These are phyloP conservation scores for Melastoma candidum DNA, from an alignment of 441 rosid species.

Conservation along the genomic window DNA sequence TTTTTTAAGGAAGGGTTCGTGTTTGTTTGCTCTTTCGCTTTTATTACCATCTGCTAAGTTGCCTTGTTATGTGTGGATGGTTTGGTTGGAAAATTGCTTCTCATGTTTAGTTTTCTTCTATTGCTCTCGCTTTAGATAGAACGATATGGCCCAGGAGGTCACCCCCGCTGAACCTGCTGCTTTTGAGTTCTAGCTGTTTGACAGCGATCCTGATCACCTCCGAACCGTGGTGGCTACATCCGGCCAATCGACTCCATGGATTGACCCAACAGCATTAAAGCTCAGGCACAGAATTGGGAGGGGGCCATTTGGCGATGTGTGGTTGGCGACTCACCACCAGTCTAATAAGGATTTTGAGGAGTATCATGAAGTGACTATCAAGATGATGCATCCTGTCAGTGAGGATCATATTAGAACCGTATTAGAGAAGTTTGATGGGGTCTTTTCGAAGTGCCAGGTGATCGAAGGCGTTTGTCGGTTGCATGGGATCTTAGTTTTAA, in stretches of 20 bases:
- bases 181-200: constrained; percentile 64
- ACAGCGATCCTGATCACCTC: constrained; percentile 45
- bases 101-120: no score
- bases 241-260: constrained; percentile 42
- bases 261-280: constrained; percentile 53
- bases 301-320: constrained; percentile 88
- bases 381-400: constrained; percentile 59
- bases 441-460: constrained; percentile 47
- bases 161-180: constrained; percentile 25
- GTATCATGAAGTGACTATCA: constrained; percentile 71
- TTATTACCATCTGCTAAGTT: no score
- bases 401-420: constrained; percentile 37
- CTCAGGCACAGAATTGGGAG: constrained; percentile 84
- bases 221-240: constrained; percentile 51
- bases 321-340: constrained; percentile 78
- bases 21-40: no score
- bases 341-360: constrained; percentile 51
- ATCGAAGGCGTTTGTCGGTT: constrained; percentile 41
- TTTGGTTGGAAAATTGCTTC: no score
- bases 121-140: no score
- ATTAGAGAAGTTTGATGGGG: constrained; percentile 51
- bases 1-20: no score
- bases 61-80: no score
- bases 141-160: constrained; percentile 53
- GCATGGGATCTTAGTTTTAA: constrained; percentile 57